Evolutionary conservation across 176 grass and related monocot species (phyloP), one percentile per base, ranked within the genome.

Genomic region (Cocos nucifera): DNA sequence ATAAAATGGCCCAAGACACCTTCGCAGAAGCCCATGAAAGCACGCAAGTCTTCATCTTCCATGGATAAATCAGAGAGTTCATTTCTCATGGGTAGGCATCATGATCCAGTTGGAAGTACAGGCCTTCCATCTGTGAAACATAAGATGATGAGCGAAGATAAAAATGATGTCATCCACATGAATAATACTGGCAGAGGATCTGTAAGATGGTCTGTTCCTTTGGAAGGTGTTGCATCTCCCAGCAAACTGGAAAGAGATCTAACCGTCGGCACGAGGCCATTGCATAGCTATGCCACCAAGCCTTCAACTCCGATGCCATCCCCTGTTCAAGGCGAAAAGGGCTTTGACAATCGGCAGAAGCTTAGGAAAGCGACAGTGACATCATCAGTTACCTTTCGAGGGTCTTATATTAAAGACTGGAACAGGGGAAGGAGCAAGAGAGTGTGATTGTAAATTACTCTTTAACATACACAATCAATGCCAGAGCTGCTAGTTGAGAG

Each of bases 271-370:
- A 62, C n/a, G 27, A 73, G 80, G 67, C 78, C 84, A 82, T 76
- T 64, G n/a, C 78, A 79, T 52, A 70, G 73, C 56, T 78, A 78
- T 58, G 73, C 75, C 5, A 63, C 66, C 28, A 90, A 81, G 55
- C 79, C 66, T 74, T 69, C 57, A 4, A 67, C 56, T 54, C 78
- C 53, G 6, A 81, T 78, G 66, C 78, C 82, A 0, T 77, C 84
- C 1, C 73, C 80, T 53, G 51, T 73, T 8, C 82, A 77, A 25
- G 65, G 81, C 18, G 83, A 87, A 57, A 88, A 82, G 68, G 84
- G 82, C 59, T 88, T 76, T 0, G 87, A 98, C 24, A 92, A 83
- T 51, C 93, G 88, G 63, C 87, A 92, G 79, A 98, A 91, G 69
- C 73, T 92, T 24, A 77, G 81, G 76, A 98, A 98, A 83, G 88